A percentile compares a stretch with the other conserved stretches of the same genome.
Conservation (phyloP, 106 monocot species). For the Acanthochlamys bracteata region DNA sequence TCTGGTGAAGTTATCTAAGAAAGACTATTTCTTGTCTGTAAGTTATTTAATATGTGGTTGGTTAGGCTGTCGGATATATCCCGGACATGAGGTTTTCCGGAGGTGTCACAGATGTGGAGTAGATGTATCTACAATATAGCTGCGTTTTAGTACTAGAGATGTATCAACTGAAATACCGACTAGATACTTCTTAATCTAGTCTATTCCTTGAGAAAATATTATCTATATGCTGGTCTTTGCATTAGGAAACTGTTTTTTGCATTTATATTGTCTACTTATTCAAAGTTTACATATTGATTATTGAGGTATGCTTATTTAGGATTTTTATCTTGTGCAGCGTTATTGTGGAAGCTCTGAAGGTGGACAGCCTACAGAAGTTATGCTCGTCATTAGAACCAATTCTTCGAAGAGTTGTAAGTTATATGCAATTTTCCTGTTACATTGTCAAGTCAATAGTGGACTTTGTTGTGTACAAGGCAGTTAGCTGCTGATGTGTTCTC, state of each 20-base stretch:
- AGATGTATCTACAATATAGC: too few species aligned
- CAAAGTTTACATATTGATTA: background rate
- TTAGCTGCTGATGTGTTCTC: background rate
- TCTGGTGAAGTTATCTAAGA: too few species aligned
- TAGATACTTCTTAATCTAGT: too few species aligned
- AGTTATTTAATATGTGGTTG: too few species aligned
- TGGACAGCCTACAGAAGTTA: conserved; percentile 52
- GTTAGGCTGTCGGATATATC: too few species aligned
- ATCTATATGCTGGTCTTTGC: background rate
- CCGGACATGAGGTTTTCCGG: too few species aligned
- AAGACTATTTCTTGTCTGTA: too few species aligned
- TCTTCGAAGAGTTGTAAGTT: conserved; percentile 57
- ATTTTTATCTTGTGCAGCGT: conserved; percentile 21
- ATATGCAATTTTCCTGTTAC: background rate
- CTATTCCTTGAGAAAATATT: background rate
- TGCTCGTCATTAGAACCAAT: conserved; percentile 59
- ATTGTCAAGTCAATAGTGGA: background rate
- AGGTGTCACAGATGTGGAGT: too few species aligned
- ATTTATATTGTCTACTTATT: background rate
- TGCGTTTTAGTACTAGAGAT: too few species aligned
- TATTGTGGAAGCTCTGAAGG: conserved; percentile 50
- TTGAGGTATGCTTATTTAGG: background rate
- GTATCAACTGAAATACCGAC: too few species aligned
- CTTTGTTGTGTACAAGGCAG: background rate
- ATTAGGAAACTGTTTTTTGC: background rate